Evolutionary conservation across 768 basidiomycete species (phyloP).

Genomic region (Tulasnella sp.): DNA sequence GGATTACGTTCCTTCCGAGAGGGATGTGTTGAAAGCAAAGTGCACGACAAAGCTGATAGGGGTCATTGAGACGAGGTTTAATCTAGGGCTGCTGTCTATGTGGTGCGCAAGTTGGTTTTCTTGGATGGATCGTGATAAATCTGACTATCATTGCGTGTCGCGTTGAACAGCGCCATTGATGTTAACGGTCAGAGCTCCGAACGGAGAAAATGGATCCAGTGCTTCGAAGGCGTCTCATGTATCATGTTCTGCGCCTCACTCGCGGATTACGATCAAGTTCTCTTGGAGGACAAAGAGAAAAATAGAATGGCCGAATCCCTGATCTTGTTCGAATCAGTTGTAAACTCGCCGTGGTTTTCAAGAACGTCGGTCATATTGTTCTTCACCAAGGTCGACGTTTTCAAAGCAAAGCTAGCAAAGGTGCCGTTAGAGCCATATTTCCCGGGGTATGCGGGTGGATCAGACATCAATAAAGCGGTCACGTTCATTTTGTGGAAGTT

Average conservation of each 20-base stretch:
- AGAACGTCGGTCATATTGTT: constrained; percentile 44
- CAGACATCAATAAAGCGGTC: constrained; percentile 69
- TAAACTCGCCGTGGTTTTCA: constrained; percentile 48
- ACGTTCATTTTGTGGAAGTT: constrained; percentile 94
- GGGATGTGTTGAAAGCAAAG: constrained; percentile 83
- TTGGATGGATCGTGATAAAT: too few species aligned
- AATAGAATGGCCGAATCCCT: constrained; percentile 47
- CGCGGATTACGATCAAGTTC: constrained; percentile 48
- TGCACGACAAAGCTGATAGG: constrained; percentile 82
- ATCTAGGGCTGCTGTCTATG: constrained; percentile 51
- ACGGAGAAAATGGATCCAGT: constrained; percentile 43
- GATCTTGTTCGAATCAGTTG: constrained; percentile 44
- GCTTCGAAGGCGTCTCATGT: constrained; percentile 47
- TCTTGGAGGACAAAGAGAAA: constrained; percentile 45
- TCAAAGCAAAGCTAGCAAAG: constrained; percentile 46
- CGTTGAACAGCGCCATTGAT: constrained; percentile 42
- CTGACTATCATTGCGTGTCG: not conserved
- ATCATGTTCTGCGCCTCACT: constrained; percentile 50
- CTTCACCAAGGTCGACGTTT: constrained; percentile 42
- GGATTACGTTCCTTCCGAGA: constrained; percentile 80
- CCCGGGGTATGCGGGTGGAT: constrained; percentile 50
- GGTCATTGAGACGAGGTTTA: constrained; percentile 82
- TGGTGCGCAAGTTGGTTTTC: constrained; percentile 17
- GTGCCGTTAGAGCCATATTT: constrained; percentile 45
- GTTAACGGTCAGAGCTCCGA: constrained; percentile 47